Evolutionary conservation across 345 rosid genomes (phyloP).

Genomic region (Diplotaxis tenuifolia): DNA sequence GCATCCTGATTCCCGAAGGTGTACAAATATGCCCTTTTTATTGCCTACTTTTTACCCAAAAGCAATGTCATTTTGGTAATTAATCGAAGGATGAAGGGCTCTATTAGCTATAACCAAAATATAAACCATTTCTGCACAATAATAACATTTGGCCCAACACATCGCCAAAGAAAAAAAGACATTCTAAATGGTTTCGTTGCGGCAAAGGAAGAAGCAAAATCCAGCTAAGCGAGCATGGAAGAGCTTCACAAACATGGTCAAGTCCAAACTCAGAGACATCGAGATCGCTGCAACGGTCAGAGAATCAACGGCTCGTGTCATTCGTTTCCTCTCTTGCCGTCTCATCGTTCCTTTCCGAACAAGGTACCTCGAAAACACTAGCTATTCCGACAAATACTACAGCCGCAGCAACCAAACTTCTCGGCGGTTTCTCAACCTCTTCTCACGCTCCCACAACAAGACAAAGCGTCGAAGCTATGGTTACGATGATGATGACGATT

Average conservation of each 20-base stretch:
- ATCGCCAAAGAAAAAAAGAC: background rate
- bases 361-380: conserved; percentile 39
- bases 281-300: conserved; percentile 45
- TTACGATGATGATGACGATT: conserved; percentile 19
- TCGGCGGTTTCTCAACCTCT: conserved; percentile 32
- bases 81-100: background rate
- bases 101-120: conserved; percentile 3
- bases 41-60: conserved; percentile 24
- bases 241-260: conserved; percentile 44
- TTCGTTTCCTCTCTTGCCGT: conserved; percentile 46
- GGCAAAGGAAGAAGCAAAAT: conserved; percentile 56
- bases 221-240: conserved; percentile 66
- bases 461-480: conserved; percentile 22
- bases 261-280: conserved; percentile 46
- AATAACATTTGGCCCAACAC: conserved; percentile 22
- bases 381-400: conserved; percentile 19
- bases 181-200: conserved; percentile 44
- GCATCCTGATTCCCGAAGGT: background rate
- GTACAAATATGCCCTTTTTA: conserved; percentile 19
- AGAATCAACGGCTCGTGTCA: conserved; percentile 42
- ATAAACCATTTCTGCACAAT: conserved; percentile 29
- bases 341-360: conserved; percentile 47
- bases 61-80: conserved; percentile 15
- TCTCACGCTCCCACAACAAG: conserved; percentile 23
- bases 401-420: conserved; percentile 21